phyloP scores from a whole-genome alignment of 2,329 filamentous ascomycete genomes.

The Erysiphe neolycopersici region DNA sequence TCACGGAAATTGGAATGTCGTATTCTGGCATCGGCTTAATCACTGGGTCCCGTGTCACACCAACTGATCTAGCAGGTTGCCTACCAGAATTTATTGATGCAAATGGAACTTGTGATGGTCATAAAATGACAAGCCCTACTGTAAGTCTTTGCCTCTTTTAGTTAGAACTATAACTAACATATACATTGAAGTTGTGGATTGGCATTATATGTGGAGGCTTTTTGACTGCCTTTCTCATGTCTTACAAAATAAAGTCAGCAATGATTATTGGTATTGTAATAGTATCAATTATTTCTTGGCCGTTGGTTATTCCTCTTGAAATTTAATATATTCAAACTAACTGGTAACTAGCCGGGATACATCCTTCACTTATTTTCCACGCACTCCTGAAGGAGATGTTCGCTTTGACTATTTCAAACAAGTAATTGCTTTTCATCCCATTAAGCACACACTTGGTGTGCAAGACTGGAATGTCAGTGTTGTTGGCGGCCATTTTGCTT shows the following conservation, averaged over 20 bases:
- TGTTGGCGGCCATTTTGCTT: conserved; percentile 30
- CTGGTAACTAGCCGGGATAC: conserved; percentile 27
- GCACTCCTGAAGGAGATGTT: conserved; percentile 32
- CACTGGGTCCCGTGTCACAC: conserved; percentile 40
- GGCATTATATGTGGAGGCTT: conserved; percentile 60
- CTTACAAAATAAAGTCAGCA: conserved; percentile 47
- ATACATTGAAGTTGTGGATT: conserved; percentile 40
- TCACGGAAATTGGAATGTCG: conserved; percentile 38
- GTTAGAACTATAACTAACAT: not conserved
- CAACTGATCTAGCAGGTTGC: conserved; percentile 55
- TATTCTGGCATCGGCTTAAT: conserved; percentile 68
- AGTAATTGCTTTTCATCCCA: conserved; percentile 45
- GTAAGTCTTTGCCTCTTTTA: conserved; percentile 15
- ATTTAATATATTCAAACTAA: not conserved
- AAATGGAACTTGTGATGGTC: conserved; percentile 23
- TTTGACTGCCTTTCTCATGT: conserved; percentile 56
- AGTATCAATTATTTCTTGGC: conserved; percentile 51
- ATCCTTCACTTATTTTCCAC: conserved; percentile 44
- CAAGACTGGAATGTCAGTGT: conserved; percentile 35
- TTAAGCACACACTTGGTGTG: conserved; percentile 31
- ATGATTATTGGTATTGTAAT: conserved; percentile 48
- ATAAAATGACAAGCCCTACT: conserved; percentile 54
- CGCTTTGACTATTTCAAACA: conserved; percentile 48
- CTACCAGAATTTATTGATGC: conserved; percentile 24
- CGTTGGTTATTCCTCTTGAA: conserved; percentile 15